Base-by-base conservation (phyloP, 2,329 filamentous ascomycete species). In the Venturia aucupariae region DNA sequence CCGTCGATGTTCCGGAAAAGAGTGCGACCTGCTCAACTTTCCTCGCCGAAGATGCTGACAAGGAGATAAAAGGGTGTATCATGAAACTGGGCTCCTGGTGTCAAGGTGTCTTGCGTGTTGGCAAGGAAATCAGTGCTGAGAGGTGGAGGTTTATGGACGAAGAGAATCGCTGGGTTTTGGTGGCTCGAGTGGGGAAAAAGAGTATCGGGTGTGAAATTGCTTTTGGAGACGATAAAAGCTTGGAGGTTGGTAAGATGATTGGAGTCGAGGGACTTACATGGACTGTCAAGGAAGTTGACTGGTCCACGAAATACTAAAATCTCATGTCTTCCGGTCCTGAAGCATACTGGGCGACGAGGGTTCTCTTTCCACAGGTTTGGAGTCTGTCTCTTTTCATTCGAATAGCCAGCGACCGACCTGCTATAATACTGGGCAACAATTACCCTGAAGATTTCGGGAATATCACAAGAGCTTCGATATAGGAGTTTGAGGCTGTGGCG, bases 81-180 rank as follows among this genome's bases (percentile, higher is more conserved):
- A 59, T 64, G 39, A 57, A 48, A 32, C 11, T 64, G 27, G 62
- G 62, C 19, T n/a, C 17, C 7, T 64, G 41, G 30, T 55, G 46
- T 30, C 62, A 64, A 17, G 62, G 62, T 10, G 44, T 64, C 2
- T 24, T 57, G 30, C 32, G 62, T 10, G 51, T 46, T 1, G 62
- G 62, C 6, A 59, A 64, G n/a, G 48, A 42, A 5, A 17, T 60
- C 4, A 39, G 35, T 30, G 62, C 44, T 55, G 62, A 64, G 62
- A 55, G 62, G 46, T 64, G 62, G 62, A 51, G 42, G 30, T 64
- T 24, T 13, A 22, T 38, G 2, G 24, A 39, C 15, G 62, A 59
- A 32, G 46, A 44, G 1, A 17, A 46, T 10, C 42, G 41, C 10
- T 55, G 46, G 46, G 22, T 15, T 44, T 42, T 55, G 62, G 7